Conservation (phyloP, 139 green algal species). For the Deuterostichococcus epilithicus region DNA sequence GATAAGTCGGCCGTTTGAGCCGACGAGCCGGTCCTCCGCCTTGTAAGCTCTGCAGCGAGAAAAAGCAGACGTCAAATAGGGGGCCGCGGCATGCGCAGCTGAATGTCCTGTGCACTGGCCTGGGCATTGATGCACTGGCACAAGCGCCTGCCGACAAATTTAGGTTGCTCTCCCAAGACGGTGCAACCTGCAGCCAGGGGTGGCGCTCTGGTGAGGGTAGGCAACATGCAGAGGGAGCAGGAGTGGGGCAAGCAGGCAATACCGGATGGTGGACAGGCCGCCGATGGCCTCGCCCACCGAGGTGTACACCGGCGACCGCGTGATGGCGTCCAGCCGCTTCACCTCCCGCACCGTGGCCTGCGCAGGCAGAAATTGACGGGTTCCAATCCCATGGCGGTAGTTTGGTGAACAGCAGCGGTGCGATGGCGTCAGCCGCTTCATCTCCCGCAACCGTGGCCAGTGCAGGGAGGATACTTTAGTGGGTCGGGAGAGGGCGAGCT, state of each 20-base stretch:
- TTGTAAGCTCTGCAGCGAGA: slow-evolving; percentile 10
- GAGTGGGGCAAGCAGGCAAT: slow-evolving; percentile 20
- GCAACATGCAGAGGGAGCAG: neutral
- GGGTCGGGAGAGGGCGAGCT: too few relatives aligned
- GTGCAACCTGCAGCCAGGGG: too few relatives aligned
- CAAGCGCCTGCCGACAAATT: too few relatives aligned
- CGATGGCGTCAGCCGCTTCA: too few relatives aligned
- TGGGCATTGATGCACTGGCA: too few relatives aligned
- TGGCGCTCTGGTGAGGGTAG: too few relatives aligned
- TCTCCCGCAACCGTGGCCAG: too few relatives aligned
- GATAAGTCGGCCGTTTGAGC: slow-evolving; percentile 29
- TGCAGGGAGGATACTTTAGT: too few relatives aligned
- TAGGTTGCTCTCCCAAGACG: too few relatives aligned
- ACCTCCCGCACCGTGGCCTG: slow-evolving; percentile 61
- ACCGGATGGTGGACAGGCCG: slow-evolving; percentile 66
- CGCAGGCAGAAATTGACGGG: neutral
- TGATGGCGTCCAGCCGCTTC: slow-evolving; percentile 79
- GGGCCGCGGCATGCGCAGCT: slow-evolving; percentile 8
- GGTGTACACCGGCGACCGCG: slow-evolving; percentile 71
- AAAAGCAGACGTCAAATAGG: too few relatives aligned
- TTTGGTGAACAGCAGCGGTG: too few relatives aligned
- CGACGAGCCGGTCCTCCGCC: slow-evolving; percentile 30
- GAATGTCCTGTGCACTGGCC: too few relatives aligned
- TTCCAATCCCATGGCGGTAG: slow-evolving; percentile 3
- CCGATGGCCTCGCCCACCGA: slow-evolving; percentile 70